Evolutionary conservation across 495 filamentous ascomycete genomes (phyloP), one percentile per base, ranked within the genome.

Genomic region (Penicillium paradoxum): DNA sequence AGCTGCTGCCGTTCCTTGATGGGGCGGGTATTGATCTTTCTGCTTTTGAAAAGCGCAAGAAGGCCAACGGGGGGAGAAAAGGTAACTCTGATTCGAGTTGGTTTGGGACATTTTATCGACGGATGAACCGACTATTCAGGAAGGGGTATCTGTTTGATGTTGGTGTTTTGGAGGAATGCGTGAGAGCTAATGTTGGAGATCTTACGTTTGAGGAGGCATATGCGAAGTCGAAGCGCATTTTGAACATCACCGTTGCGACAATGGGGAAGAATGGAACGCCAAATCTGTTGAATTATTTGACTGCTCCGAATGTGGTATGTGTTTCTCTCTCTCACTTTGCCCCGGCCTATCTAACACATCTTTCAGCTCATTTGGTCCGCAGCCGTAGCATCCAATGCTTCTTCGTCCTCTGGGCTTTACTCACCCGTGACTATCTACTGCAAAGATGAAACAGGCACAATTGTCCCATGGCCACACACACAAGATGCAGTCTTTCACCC

Each of bases 181-280:
- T 96, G 2, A 78, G 86, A 24, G 82, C 83, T 10, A 95, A 96
- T 59, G 82, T 96, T 4, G 91, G 90, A 7, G 88, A 95, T 58
- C 63, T 96, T 18, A 97, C 91, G 0, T 97, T 97, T 58, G 89
- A 96, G 71, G 92, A 97, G 67, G 92, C 92, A 2, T 96, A 92
- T 64, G 78, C 84, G 30, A 79, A 83, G 42, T 96, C 90, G 10
- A 93, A 91, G 62, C 77, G 90, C 27, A 85, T 96, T 19, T 75
- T 97, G 54, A 96, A 96, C 64, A 96, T 97, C 64, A 96, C 90
- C 1, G 85, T 97, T 36, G 86, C 86, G 2, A 87, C 86, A 2
- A 80, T 80, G 8, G 82, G 81, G 11, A 77, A 84, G 37, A 83
- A 83, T n/a, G 89, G 87, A 41, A 82, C 89, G 2, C 92, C 92